phyloP scores from a whole-genome alignment of 148 eudicot genomes.

The Polygonum aviculare region DNA sequence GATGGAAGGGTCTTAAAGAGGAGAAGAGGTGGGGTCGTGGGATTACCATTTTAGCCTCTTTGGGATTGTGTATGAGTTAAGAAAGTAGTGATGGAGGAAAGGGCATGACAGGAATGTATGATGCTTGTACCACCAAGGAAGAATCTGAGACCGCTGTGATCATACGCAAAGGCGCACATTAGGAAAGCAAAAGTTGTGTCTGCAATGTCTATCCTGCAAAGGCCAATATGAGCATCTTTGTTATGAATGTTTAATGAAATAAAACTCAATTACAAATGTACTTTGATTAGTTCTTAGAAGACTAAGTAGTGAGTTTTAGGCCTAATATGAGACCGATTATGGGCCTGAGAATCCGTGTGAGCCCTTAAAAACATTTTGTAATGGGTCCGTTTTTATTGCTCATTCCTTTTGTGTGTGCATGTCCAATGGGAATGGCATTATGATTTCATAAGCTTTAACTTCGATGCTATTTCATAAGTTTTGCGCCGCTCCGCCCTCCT shows the following conservation, averaged over 20 bases:
- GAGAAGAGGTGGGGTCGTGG: neutral
- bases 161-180: slow-evolving; percentile 7
- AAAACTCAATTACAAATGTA: too few relatives aligned
- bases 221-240: neutral
- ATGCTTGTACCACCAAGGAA: neutral
- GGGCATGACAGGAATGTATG: neutral
- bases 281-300: too few relatives aligned
- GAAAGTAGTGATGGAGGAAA: neutral
- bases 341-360: too few relatives aligned
- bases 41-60: neutral
- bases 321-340: too few relatives aligned
- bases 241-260: neutral
- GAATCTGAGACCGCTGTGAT: slow-evolving; percentile 5
- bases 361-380: too few relatives aligned
- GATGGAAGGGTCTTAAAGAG: neutral
- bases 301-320: too few relatives aligned
- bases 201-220: neutral
- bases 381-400: too few relatives aligned
- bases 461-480: too few relatives aligned
- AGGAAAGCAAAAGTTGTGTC: neutral
- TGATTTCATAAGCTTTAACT: too few relatives aligned
- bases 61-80: neutral
- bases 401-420: too few relatives aligned
- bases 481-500: too few relatives aligned
- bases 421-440: too few relatives aligned